Evolutionary conservation across 108 stramenopile species (phyloP).

Genomic region (Cyclotella atomus): DNA sequence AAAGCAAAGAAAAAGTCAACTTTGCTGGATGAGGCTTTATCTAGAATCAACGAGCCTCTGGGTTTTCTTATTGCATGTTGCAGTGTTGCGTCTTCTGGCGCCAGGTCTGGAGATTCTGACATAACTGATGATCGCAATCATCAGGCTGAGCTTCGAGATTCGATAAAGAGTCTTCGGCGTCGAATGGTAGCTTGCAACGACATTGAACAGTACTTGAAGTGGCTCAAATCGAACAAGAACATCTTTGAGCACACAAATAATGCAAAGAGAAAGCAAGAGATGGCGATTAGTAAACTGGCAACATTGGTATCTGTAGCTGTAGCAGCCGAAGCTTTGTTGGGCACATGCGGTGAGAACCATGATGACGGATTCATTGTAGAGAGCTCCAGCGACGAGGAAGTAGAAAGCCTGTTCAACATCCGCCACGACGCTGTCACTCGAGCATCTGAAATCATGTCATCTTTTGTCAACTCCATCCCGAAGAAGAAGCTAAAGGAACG

Average conservation of each 20-base stretch:
- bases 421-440: conserved; percentile 29
- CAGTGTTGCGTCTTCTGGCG: conserved; percentile 14
- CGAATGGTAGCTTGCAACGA: conserved; percentile 34
- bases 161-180: conserved; percentile 23
- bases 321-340: conserved; percentile 28
- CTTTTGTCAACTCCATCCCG: conserved; percentile 17
- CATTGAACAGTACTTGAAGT: conserved; percentile 31
- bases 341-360: conserved; percentile 15
- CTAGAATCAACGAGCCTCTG: conserved; percentile 44
- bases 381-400: conserved; percentile 17
- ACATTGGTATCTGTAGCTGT: conserved; percentile 30
- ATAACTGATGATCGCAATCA: not conserved
- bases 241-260: conserved; percentile 37
- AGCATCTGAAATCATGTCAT: conserved; percentile 42
- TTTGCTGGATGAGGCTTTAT: conserved; percentile 36
- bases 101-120: conserved; percentile 1
- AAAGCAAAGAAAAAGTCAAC: conserved; percentile 19
- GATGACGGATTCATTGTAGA: conserved; percentile 3
- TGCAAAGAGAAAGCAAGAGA: conserved; percentile 27
- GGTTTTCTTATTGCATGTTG: conserved; percentile 41
- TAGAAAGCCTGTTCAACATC: conserved; percentile 45
- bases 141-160: conserved; percentile 20
- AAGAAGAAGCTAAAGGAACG: conserved; percentile 47
- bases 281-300: conserved; percentile 33
- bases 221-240: conserved; percentile 31